Base-by-base conservation (phyloP, 306 rosid genomes). In the Hippophae tibetana region DNA sequence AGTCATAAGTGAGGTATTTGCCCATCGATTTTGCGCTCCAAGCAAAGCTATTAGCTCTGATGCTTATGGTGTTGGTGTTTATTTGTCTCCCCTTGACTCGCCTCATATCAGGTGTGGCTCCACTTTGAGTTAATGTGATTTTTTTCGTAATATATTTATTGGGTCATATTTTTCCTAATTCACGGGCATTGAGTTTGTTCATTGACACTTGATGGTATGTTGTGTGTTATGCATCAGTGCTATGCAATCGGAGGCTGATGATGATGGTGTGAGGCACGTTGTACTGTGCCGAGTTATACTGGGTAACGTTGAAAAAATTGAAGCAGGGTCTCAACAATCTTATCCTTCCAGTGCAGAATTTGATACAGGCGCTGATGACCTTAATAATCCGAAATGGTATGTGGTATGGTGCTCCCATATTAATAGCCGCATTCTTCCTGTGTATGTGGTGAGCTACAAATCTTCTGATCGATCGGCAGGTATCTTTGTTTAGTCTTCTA, bases 351-450 rank as follows among this genome's bases (percentile, higher is more conserved):
- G 81, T 60, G 31, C 3, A 31, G 70, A 63, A 10, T 86, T 66
- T 11, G 95, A 86, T 60, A 72, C 78, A 2, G 95, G 85, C 31
- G 77, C 74, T 25, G 85, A 86, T 55, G 69, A 83, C 72, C 76
- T 59, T 31, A 27, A 43, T 47, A 72, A 76, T 68, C 89, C 95
- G 2, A 76, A 61, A 43, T 76, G 81, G 72, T 80, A 78, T 52
- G 72, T 78, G 10, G 78, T 86, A 13, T 86, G 95, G 95, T 60
- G 68, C 6, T 18, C 72, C 61, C 76, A 72, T 47, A 74, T 81
- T 70, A 83, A 84, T 62, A 72, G 69, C 46, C 83, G 76, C 49
- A 76, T 83, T 57, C 71, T 83, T 54, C 90, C 90, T 0, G 77
- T 67, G 65, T 78, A 76, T 69, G 81, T 86, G 51, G 79, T 86